A percentile compares a stretch with the other conserved stretches of the same genome.
Evolutionary conservation across 768 basidiomycete species (phyloP).

Genomic region (Hypholoma fasciculare): DNA sequence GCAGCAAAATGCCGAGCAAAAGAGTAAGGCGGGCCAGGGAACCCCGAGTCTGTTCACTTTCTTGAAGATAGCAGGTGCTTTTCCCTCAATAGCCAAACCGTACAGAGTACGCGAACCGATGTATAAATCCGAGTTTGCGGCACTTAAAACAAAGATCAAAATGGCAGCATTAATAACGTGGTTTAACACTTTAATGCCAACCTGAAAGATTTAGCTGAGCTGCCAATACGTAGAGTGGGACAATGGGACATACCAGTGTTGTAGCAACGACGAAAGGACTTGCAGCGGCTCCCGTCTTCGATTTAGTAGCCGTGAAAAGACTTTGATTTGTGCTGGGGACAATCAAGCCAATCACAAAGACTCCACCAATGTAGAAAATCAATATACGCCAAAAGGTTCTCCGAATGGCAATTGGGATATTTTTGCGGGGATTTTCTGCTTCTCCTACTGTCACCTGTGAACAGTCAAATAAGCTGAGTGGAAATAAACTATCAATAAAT

Average conservation of each 20-base stretch:
- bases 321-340: conserved; percentile 61
- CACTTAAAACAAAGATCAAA: conserved; percentile 64
- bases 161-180: conserved; percentile 68
- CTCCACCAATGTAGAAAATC: conserved; percentile 66
- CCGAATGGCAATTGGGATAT: conserved; percentile 70
- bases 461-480: neutral
- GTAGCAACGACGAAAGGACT: conserved; percentile 64
- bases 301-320: conserved; percentile 44
- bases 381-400: conserved; percentile 61
- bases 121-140: conserved; percentile 65
- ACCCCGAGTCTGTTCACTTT: conserved; percentile 46
- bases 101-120: conserved; percentile 50
- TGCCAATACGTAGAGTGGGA: neutral
- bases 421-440: conserved; percentile 71
- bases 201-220: conserved; percentile 23
- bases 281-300: conserved; percentile 54
- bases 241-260: conserved; percentile 27
- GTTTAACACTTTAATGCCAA: conserved; percentile 57
- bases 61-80: conserved; percentile 45
- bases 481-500: neutral
- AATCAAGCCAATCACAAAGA: conserved; percentile 72
- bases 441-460: conserved; percentile 47
- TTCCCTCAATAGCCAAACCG: conserved; percentile 49
- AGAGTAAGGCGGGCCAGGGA: conserved; percentile 49
- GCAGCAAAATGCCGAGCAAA: conserved; percentile 55